Conservation (phyloP, 2,329 filamentous ascomycete genomes). For the Colletotrichum tabaci region DNA sequence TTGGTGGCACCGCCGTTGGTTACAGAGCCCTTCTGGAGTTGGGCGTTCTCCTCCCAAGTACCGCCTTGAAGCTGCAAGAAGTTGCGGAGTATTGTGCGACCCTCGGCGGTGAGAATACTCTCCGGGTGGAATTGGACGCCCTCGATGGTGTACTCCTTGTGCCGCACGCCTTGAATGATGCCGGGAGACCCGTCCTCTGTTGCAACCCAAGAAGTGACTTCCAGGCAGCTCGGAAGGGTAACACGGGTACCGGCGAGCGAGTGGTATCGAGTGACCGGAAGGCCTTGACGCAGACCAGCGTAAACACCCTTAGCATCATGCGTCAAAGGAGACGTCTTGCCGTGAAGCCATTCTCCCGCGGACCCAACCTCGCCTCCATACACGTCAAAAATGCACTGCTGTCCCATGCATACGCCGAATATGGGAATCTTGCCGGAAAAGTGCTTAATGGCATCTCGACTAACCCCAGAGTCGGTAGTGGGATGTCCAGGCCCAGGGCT, state of each 20-base stretch:
- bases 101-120: constrained; percentile 93
- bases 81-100: constrained; percentile 91
- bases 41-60: constrained; percentile 88
- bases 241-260: constrained; percentile 93
- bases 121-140: constrained; percentile 98
- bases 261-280: constrained; percentile 95
- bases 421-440: constrained; percentile 96
- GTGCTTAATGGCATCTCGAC: constrained; percentile 89
- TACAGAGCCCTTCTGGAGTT: constrained; percentile 61
- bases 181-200: constrained; percentile 83
- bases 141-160: constrained; percentile 92
- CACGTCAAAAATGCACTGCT: constrained; percentile 97
- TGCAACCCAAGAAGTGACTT: constrained; percentile 91
- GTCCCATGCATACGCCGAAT: constrained; percentile 98
- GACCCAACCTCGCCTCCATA: constrained; percentile 94
- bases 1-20: constrained; percentile 48
- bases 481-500: constrained; percentile 97
- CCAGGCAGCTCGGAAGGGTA: constrained; percentile 86
- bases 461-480: constrained; percentile 90
- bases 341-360: constrained; percentile 96
- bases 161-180: constrained; percentile 96
- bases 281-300: constrained; percentile 80
- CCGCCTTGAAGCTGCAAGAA: constrained; percentile 91
- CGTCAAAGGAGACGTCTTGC: constrained; percentile 91
- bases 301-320: constrained; percentile 97